phyloP scores from a whole-genome alignment of 306 rosid genomes.

The Lathyrus tuberosus region DNA sequence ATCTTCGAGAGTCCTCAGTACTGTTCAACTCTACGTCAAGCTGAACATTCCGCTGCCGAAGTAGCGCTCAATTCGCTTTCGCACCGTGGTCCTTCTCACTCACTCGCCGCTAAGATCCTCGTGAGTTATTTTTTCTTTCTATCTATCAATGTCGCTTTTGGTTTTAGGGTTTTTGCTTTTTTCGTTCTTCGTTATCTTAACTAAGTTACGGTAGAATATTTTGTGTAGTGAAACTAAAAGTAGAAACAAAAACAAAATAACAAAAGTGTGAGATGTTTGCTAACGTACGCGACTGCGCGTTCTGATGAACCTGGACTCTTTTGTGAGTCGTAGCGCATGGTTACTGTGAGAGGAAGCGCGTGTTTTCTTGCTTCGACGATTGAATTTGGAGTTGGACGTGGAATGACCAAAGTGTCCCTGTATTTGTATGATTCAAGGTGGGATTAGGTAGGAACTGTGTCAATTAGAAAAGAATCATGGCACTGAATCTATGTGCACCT shows the following conservation, averaged over 20 bases:
- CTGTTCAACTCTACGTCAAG: slow-evolving; percentile 85
- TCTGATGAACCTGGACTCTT: slow-evolving; percentile 7
- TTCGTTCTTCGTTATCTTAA: not conserved
- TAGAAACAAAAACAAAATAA: not conserved
- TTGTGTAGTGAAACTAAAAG: not conserved
- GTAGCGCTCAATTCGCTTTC: slow-evolving; percentile 81
- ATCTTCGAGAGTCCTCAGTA: slow-evolving; percentile 77
- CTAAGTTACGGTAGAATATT: not conserved
- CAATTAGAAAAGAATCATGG: no score
- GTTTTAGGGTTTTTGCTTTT: slow-evolving; percentile 33
- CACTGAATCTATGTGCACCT: no score
- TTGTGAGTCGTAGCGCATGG: slow-evolving; percentile 2
- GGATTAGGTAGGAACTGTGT: no score
- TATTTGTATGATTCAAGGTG: no score
- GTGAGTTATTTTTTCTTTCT: slow-evolving; percentile 50
- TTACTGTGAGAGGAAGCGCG: slow-evolving; percentile 18
- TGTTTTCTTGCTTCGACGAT: not conserved
- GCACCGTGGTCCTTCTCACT: slow-evolving; percentile 78
- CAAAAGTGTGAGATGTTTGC: slow-evolving; percentile 12
- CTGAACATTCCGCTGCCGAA: slow-evolving; percentile 90
- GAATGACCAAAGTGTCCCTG: no score
- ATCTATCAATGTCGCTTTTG: slow-evolving; percentile 28
- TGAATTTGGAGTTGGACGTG: no score
- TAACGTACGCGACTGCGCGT: slow-evolving; percentile 45
- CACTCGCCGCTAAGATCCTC: slow-evolving; percentile 82